Base-by-base conservation (phyloP, 306 rosid species). In the Medicago lupulina region DNA sequence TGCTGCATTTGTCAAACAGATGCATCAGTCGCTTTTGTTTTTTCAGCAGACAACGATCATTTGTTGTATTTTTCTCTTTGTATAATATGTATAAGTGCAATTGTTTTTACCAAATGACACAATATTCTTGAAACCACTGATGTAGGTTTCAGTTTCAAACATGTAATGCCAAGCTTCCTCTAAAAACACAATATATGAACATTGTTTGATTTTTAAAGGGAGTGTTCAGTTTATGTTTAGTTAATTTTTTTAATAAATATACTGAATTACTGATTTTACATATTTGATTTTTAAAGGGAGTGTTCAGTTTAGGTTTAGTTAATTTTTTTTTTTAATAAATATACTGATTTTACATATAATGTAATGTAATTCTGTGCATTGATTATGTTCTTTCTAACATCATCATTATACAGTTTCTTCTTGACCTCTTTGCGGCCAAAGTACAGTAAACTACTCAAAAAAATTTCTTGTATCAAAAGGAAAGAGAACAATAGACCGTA, bases 71-170 rank as follows among this genome's bases (percentile, higher is more conserved):
- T 59, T 69, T 51, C 28, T 83, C 8, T 43, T 50, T 74, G 40
- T 67, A 53, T 65, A 43, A 63, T 34, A 61, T 73, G 77, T 66
- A 50, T 15, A 36, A 73, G 34, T 75, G 61, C 39, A 53, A 11
- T 71, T 79, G 53, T 73, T 79, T 79, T 46, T 25, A 23, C 57
- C 36, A 49, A 65, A 47, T 81, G 70, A 81, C 61, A 14, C 47
- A 68, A 73, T 60, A 21, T 66, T 19, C 60, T 23, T 23, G 28
- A 70, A 61, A 49, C 34, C 11, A 46, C 51, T 39, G 38, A 54
- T 60, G n/a, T 66, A 11, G 65, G 67, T 46, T 19, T 64, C 73
- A 62, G 40, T 62, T 74, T 70, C 58, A 43, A 44, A 36, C 23
- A 23, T 23, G 28, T 23, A 23, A 74, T 39, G 68, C 46, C 8